Evolutionary conservation across 2,329 filamentous ascomycete species (phyloP).

Genomic region (Reticulascus tulasneorum): DNA sequence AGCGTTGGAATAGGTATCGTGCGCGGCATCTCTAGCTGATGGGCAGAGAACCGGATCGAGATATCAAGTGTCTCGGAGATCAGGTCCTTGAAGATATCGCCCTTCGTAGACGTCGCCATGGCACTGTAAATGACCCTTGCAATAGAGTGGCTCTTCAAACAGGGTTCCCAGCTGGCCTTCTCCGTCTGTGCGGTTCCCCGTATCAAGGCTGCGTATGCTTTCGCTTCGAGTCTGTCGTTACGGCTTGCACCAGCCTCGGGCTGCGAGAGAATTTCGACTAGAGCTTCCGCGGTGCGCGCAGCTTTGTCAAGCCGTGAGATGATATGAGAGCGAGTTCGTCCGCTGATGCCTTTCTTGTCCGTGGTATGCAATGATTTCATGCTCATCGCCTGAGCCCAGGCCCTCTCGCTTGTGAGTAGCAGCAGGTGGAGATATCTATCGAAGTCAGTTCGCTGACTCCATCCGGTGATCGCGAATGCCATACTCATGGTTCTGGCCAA

Average conservation of each 20-base stretch:
- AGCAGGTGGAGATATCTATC: slow-evolving; percentile 71
- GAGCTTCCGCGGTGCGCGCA: slow-evolving; percentile 61
- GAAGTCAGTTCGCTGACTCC: slow-evolving; percentile 10
- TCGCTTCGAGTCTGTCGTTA: slow-evolving; percentile 76
- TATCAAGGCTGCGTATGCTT: slow-evolving; percentile 76
- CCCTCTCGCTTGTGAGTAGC: slow-evolving; percentile 81
- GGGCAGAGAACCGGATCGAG: slow-evolving; percentile 90
- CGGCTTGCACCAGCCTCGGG: slow-evolving; percentile 58
- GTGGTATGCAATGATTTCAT: slow-evolving; percentile 81
- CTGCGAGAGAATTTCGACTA: slow-evolving; percentile 65
- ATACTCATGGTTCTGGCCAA: slow-evolving; percentile 73
- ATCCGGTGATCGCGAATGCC: neutral
- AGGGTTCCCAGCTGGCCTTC: slow-evolving; percentile 79
- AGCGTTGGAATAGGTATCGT: slow-evolving; percentile 78
- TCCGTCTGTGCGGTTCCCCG: slow-evolving; percentile 78
- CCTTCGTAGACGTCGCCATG: slow-evolving; percentile 61
- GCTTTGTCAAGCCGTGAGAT: slow-evolving; percentile 84
- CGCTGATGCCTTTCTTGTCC: slow-evolving; percentile 74
- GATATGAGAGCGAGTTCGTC: slow-evolving; percentile 80
- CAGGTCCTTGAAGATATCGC: slow-evolving; percentile 81
- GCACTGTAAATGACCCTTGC: slow-evolving; percentile 80
- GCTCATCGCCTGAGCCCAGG: slow-evolving; percentile 94
- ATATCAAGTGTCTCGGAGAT: slow-evolving; percentile 84
- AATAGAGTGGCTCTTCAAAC: slow-evolving; percentile 70
- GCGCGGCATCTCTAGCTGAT: slow-evolving; percentile 82